Evolutionary conservation across 176 grass and related monocot species (phyloP).

Genomic region (Raddia guianensis): DNA sequence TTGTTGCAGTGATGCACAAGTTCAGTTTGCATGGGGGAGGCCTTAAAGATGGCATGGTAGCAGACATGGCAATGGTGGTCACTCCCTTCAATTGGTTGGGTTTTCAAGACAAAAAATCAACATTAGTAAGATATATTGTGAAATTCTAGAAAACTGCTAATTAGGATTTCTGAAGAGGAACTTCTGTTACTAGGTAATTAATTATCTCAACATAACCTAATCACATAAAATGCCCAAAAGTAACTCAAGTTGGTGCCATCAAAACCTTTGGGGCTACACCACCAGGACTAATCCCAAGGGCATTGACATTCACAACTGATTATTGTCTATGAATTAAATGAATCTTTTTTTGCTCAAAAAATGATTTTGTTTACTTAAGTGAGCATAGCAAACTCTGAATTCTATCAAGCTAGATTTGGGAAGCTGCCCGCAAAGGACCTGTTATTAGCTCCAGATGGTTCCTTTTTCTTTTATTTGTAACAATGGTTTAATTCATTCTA

Average conservation of each 20-base stretch:
- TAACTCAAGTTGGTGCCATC: background rate
- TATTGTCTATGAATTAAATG: background rate
- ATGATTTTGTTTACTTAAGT: background rate
- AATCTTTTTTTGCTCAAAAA: background rate
- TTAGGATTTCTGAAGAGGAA: background rate
- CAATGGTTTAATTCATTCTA: background rate
- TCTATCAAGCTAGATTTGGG: background rate
- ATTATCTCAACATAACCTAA: background rate
- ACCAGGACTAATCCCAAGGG: background rate
- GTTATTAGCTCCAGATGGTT: background rate
- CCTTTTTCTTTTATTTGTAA: background rate
- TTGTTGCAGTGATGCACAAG: conserved; percentile 20
- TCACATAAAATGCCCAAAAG: background rate
- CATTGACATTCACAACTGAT: background rate
- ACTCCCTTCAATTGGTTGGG: background rate
- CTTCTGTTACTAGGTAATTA: background rate
- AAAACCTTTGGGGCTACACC: background rate
- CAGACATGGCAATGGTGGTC: background rate
- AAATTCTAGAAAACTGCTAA: background rate
- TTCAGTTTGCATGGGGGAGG: conserved; percentile 5
- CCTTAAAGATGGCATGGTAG: conserved; percentile 6
- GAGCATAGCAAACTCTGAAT: background rate
- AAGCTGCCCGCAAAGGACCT: background rate
- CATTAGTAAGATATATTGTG: background rate
- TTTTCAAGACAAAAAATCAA: background rate